phyloP scores from a whole-genome alignment of 1,284 basidiomycete genomes.

The Pyrrhoderma noxium region DNA sequence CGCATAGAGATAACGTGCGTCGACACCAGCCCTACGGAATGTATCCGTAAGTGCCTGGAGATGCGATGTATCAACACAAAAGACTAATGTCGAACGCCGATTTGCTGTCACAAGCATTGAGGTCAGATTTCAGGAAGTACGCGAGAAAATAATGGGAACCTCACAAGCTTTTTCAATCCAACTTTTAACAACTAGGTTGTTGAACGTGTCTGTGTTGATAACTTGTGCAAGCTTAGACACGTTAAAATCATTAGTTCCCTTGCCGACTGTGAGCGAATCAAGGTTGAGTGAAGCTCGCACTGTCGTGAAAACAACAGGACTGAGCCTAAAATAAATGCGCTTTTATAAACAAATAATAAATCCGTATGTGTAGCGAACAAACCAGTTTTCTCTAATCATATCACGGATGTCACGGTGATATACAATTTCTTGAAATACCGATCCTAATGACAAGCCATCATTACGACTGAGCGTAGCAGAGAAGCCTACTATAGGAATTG shows the following conservation, averaged over 20 bases:
- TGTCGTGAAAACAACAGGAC: slow-evolving; percentile 75
- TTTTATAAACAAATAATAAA: slow-evolving; percentile 3
- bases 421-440: slow-evolving; percentile 87
- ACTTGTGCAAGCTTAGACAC: slow-evolving; percentile 68
- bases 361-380: slow-evolving; percentile 20
- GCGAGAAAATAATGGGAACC: slow-evolving; percentile 17
- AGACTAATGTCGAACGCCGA: slow-evolving; percentile 83
- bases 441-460: slow-evolving; percentile 84
- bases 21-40: slow-evolving; percentile 75
- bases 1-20: slow-evolving; percentile 79
- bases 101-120: slow-evolving; percentile 26
- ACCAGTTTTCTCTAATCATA: slow-evolving; percentile 94
- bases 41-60: slow-evolving; percentile 68
- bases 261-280: slow-evolving; percentile 56
- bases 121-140: not conserved
- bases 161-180: slow-evolving; percentile 78
- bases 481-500: slow-evolving; percentile 87
- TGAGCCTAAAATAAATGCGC: slow-evolving; percentile 51
- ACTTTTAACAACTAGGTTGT: slow-evolving; percentile 68
- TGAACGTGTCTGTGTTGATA: slow-evolving; percentile 73
- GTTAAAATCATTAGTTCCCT: slow-evolving; percentile 72
- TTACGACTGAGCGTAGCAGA: slow-evolving; percentile 93
- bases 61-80: slow-evolving; percentile 84
- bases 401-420: slow-evolving; percentile 90
- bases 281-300: slow-evolving; percentile 72